Percentiles rank a stretch among this genome's conserved stretches.
These are phyloP conservation scores for Mycosphaerelloides madeirae DNA, from an alignment of 2,329 filamentous ascomycete species.

Conservation along the genomic window DNA sequence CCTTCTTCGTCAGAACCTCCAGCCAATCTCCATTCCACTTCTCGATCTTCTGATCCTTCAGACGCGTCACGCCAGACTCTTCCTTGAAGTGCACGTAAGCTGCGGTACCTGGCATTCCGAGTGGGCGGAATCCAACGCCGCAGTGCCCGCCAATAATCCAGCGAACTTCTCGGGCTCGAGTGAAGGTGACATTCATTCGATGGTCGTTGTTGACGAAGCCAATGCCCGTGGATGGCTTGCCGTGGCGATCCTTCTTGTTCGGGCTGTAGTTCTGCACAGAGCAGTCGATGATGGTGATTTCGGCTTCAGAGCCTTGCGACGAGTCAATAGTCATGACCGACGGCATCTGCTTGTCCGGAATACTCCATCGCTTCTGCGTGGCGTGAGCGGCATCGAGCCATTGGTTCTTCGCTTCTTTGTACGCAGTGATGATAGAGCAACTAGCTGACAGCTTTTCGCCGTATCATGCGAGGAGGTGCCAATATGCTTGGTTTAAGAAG, in stretches of 20 bases:
- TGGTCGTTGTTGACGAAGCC: slow-evolving; percentile 6
- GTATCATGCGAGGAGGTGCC: slow-evolving; percentile 6
- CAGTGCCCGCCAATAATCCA: slow-evolving; percentile 18
- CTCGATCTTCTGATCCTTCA: not conserved
- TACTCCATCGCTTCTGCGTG: slow-evolving; percentile 2
- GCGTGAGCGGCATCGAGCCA: slow-evolving; percentile 1
- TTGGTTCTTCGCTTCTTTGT: not conserved
- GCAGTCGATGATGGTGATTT: slow-evolving; percentile 10
- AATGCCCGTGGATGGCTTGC: not conserved
- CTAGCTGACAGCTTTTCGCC: slow-evolving; percentile 3
- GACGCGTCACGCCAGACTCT: not conserved
- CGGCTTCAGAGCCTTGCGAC: slow-evolving; percentile 7
- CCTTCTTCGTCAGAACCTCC: slow-evolving; percentile 1
- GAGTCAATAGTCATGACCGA: slow-evolving; percentile 8
- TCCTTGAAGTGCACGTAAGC: not conserved
- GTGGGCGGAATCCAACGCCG: not conserved
- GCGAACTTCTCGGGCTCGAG: slow-evolving; percentile 18
- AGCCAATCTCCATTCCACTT: not conserved
- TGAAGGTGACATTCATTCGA: slow-evolving; percentile 17
- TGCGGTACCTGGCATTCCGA: not conserved
- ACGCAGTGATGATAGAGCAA: slow-evolving; percentile 8
- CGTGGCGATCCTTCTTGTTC: not conserved
- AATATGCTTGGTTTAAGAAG: slow-evolving; percentile 15
- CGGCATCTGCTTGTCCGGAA: slow-evolving; percentile 4
- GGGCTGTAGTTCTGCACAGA: slow-evolving; percentile 3